A percentile compares a stretch with the other conserved stretches of the same genome.
These are phyloP conservation scores for Hibiscus mutabilis DNA, from an alignment of 345 rosid species.

Conservation along the genomic window DNA sequence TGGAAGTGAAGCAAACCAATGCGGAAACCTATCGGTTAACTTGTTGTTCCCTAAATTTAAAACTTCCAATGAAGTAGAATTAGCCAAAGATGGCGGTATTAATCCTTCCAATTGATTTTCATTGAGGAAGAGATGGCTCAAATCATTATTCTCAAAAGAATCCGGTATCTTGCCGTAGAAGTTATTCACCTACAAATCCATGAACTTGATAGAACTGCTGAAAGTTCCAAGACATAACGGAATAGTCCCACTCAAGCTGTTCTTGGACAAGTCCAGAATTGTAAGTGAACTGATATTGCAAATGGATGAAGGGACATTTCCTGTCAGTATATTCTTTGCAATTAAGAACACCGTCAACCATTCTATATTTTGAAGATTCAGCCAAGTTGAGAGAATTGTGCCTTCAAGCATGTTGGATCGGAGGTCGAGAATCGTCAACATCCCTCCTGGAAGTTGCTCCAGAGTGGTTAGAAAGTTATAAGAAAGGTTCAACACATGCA, in stretches of 20 bases:
- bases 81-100: neutral
- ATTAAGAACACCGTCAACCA: neutral
- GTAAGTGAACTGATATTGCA: neutral
- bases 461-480: neutral
- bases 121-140: neutral
- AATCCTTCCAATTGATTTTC: neutral
- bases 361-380: conserved; percentile 1
- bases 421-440: neutral
- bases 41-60: neutral
- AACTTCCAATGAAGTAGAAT: neutral
- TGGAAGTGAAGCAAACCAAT: neutral
- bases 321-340: neutral
- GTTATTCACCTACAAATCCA: neutral
- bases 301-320: neutral
- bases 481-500: neutral
- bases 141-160: neutral
- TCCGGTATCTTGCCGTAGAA: neutral
- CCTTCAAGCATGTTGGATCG: conserved; percentile 13
- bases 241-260: neutral
- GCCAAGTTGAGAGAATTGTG: neutral
- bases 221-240: neutral
- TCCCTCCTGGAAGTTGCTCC: neutral
- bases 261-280: neutral
- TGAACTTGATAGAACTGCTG: neutral
- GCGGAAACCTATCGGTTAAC: neutral